Conservation (phyloP, 179 eudicot genomes). For the Beta lomatogona region DNA sequence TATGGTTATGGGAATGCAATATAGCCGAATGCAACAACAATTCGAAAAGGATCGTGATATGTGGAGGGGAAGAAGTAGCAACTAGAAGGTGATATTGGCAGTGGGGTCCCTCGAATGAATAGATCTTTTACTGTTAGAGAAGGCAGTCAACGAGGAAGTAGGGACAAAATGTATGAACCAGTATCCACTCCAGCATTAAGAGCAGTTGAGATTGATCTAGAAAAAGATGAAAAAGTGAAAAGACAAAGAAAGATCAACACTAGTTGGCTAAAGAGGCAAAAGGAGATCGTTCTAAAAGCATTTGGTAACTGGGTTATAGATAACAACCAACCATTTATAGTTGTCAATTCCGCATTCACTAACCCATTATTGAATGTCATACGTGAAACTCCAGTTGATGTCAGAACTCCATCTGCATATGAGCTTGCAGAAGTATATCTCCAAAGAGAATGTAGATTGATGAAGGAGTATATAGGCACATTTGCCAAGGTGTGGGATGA, state of each 20-base stretch:
- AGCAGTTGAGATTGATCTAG: neutral
- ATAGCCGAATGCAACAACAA: neutral
- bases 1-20: neutral
- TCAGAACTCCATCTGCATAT: no score
- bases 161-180: neutral
- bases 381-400: no score
- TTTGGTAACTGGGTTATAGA: no score
- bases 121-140: neutral
- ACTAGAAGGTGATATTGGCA: neutral
- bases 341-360: no score
- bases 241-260: neutral
- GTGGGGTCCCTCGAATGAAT: neutral
- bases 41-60: neutral
- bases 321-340: no score
- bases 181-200: neutral
- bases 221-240: neutral
- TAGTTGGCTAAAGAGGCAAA: neutral
- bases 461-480: conserved; percentile 1
- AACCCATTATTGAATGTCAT: no score
- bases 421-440: conserved; percentile 7
- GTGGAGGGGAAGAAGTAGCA: neutral
- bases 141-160: neutral
- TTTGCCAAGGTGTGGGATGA: conserved; percentile 8
- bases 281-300: no score
- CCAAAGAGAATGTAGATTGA: neutral